These are phyloP conservation scores for Phytopythium montanum DNA, from an alignment of 352 stramenopile genomes.

Conservation along the genomic window DNA sequence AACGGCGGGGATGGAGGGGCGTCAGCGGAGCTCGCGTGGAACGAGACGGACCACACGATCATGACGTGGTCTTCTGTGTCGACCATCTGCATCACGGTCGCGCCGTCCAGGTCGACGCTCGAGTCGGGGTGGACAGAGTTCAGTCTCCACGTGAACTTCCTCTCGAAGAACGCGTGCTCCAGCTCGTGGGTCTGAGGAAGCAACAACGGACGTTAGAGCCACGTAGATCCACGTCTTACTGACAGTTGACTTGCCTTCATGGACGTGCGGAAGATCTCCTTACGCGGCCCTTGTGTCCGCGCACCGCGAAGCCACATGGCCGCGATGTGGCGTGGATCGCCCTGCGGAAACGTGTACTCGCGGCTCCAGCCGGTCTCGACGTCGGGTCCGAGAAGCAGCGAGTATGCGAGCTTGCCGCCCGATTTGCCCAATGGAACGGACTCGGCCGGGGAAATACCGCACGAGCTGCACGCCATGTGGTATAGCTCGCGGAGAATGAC, in stretches of 20 bases:
- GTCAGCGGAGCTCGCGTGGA: neutral
- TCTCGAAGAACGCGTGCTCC: neutral
- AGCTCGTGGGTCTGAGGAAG: neutral
- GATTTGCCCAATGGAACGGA: neutral
- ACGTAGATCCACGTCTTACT: neutral
- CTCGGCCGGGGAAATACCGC: neutral
- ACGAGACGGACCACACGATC: conserved; percentile 4
- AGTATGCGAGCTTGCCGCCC: conserved; percentile 3
- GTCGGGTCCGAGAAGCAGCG: conserved; percentile 1
- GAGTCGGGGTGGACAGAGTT: neutral
- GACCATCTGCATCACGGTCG: conserved; percentile 3
- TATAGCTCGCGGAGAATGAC: conserved; percentile 4
- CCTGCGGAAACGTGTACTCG: neutral
- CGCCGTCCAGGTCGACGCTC: neutral
- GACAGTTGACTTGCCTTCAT: conserved; percentile 1
- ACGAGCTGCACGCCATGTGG: conserved; percentile 1
- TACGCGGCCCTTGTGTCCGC: neutral
- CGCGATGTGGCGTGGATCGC: conserved; percentile 1
- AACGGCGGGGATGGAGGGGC: neutral
- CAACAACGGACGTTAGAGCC: neutral
- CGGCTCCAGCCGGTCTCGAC: neutral
- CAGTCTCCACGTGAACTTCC: conserved; percentile 1
- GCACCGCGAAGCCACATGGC: conserved; percentile 1
- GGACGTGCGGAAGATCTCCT: neutral
- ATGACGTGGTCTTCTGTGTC: neutral